Conservation (phyloP, 1,139 yeast species). For the Geotrichum cucujoidarum region DNA sequence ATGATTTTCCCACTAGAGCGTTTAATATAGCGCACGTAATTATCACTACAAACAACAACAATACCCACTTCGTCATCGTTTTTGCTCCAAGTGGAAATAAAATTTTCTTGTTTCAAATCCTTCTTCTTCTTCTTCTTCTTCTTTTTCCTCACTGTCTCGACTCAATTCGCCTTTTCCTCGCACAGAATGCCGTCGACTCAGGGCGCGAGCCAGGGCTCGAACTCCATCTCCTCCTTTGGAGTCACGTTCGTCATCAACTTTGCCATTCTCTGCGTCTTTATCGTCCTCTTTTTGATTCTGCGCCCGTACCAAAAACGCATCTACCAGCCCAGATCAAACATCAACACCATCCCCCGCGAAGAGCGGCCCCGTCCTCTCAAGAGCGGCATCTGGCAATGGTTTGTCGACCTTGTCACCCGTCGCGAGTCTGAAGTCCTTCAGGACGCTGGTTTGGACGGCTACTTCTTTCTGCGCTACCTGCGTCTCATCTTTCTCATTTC, state of each 20-base stretch:
- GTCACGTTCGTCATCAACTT: constrained; percentile 53
- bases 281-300: constrained; percentile 53
- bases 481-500: constrained; percentile 58
- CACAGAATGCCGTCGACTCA: not conserved
- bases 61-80: too few species aligned
- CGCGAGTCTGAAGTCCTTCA: constrained; percentile 68
- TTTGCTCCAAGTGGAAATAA: too few species aligned
- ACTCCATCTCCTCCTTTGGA: constrained; percentile 41
- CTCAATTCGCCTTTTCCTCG: not conserved
- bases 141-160: not conserved
- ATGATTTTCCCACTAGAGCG: too few species aligned
- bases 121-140: not conserved
- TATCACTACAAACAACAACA: too few species aligned
- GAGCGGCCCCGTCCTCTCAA: constrained; percentile 36
- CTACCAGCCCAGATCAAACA: constrained; percentile 75
- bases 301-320: constrained; percentile 65
- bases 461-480: constrained; percentile 74
- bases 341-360: constrained; percentile 44
- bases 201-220: constrained; percentile 16
- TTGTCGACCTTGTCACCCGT: constrained; percentile 39
- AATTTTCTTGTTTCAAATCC: too few species aligned
- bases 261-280: constrained; percentile 53
- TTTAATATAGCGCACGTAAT: too few species aligned
- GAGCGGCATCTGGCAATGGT: constrained; percentile 36
- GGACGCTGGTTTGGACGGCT: constrained; percentile 87